Base-by-base conservation (phyloP, 371 early-diverging fungal genomes). In the Saksenaea oblongispora region DNA sequence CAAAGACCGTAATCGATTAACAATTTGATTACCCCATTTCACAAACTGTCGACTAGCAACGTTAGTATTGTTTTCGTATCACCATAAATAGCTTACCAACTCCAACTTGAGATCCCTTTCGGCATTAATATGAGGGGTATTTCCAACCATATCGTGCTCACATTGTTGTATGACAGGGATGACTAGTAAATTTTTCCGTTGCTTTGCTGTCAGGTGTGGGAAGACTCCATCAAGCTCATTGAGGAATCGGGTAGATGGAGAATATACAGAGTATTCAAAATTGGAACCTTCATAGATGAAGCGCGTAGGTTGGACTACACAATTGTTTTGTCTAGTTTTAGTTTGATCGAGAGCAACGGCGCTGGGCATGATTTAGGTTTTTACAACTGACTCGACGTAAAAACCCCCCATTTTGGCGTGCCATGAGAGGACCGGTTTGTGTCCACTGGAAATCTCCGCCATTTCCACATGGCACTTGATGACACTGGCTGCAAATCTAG, bases 81-180 rank as follows among this genome's bases (percentile, higher is more conserved):
- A 24, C 1, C 14, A 26, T 34, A 39, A 1, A 0, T 1, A 8
- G 76, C 83, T 73, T 76, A 93, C 93, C 64, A 83, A 67, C 66
- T 93, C 90, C 7, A 96, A 78, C 44, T 90, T 86, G 47, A 84
- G 79, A 61, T 96, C 92, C 62, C 93, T 85, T 62, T 96, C 97
- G 17, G 70, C 64, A 64, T 93, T 91, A 17, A 93, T 85, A 36
- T 82, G 86, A 5, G 75, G 72, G 11, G 87, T 86, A 31, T 84
- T 80, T 17, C 88, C 91, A 22, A 93, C 89, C 85, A 96, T 82
- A 44, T 95, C 94, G 41, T 86, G 61, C 3, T 59, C 60, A 42
- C 93, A 89, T 61, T 82, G 83, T 64, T 94, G 93, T 66, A 95
- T 89, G 0, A 89, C 87, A 5, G 94, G 93, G 3, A 95, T 81